These are phyloP conservation scores for Beauveria rudraprayagi DNA, from an alignment of 2,329 filamentous ascomycete genomes.

Conservation along the genomic window DNA sequence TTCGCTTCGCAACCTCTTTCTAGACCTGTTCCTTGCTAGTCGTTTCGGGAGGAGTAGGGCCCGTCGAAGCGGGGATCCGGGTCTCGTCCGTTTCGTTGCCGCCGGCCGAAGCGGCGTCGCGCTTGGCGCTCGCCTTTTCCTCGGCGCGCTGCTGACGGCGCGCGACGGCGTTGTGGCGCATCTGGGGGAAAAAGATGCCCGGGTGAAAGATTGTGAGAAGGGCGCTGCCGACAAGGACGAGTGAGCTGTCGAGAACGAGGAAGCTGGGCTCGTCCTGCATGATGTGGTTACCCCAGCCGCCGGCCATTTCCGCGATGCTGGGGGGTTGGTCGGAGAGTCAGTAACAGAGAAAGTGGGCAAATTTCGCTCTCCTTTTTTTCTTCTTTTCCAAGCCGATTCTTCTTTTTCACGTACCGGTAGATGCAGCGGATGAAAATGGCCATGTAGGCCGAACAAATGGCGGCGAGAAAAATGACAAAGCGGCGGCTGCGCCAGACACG, in stretches of 20 bases:
- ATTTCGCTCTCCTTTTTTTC: too few species aligned
- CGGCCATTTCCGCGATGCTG: constrained; percentile 55
- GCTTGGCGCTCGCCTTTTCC: constrained; percentile 7
- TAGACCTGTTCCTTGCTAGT: constrained; percentile 20
- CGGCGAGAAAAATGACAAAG: constrained; percentile 37
- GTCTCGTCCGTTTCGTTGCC: constrained; percentile 14
- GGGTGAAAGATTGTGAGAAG: constrained; percentile 47
- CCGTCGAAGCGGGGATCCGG: constrained; percentile 3
- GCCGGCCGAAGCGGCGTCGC: background rate
- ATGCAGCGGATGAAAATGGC: constrained; percentile 44
- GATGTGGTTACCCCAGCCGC: constrained; percentile 54
- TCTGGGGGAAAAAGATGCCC: constrained; percentile 47
- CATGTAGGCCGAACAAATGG: constrained; percentile 36
- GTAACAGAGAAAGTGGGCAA: too few species aligned
- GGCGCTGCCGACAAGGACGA: constrained; percentile 41
- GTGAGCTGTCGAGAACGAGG: constrained; percentile 45
- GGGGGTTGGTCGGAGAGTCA: background rate
- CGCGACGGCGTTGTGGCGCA: constrained; percentile 23
- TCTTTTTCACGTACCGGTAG: constrained; percentile 38
- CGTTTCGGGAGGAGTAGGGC: constrained; percentile 15
- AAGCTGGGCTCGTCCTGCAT: constrained; percentile 56
- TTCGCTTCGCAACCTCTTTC: background rate
- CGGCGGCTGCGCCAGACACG: constrained; percentile 34
- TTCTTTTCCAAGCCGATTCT: too few species aligned
- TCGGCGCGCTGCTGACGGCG: constrained; percentile 1